Evolutionary conservation across 2,329 filamentous ascomycete species (phyloP), one percentile per base, ranked within the genome.

Genomic region (Xylariaceae sp.): DNA sequence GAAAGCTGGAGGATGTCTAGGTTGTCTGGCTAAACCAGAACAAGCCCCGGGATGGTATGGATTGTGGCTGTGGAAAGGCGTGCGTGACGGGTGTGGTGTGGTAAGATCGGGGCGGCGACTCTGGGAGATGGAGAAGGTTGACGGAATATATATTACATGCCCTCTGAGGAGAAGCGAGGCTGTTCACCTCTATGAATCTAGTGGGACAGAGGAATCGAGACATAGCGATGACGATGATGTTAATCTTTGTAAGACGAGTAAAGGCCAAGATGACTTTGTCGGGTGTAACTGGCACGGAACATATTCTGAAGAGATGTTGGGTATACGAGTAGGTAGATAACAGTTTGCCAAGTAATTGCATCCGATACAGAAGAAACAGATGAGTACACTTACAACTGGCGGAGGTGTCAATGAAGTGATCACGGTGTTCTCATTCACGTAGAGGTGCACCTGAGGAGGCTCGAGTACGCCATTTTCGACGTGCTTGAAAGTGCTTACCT

Each of bases 41-140:
- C 37, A 10, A 9, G 37, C 6, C 13, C 18, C 6, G 17, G 48
- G 42, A 35, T 17, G 10, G 37, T 11, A 37, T 56, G 39, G 55
- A 57, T 23, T 56, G 54, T 60, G 54, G 54, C 51, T 55, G 53
- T 59, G 45, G 35, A 30, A 39, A 30, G 44, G 15, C 37, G 37
- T 42, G 37, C 37, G 13, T 45, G 42, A 15, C 2, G 37, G 6
- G 13, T 13, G 9, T 9, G 9, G 37, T 42, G 42, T 13, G 42
- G 11, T 11, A 42, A 13, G 37, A 42, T 42, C 37, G 37, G 11
- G 7, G 11, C 11, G 37, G 1, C 4, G 37, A 8, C 37, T 30
- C 23, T 30, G 23, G 23, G 23, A 5, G 4, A 30, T 30, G 23
- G 23, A 30, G 23, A 30, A 30, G 23, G 23, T 30, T 30, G 23